Percentiles rank a stretch among this genome's conserved stretches.
Evolutionary conservation across 2,329 filamentous ascomycete genomes (phyloP).

Genomic region (Chaetomium sp.): DNA sequence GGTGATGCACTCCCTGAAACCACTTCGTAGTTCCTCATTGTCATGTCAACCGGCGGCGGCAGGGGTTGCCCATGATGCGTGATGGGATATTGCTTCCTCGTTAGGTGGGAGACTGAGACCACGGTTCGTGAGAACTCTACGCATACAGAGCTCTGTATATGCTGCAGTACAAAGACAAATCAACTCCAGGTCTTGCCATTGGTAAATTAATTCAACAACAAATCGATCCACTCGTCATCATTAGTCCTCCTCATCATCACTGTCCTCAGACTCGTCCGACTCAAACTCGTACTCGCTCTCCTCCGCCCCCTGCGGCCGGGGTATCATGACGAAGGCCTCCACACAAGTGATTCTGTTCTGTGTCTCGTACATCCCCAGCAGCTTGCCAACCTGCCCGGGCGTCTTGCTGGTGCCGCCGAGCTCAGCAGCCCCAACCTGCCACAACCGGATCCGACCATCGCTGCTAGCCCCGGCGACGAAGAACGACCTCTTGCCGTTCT

Average conservation of each 20-base stretch:
- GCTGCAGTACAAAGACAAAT: background rate
- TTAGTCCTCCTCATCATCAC: constrained; percentile 30
- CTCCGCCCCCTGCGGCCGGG: constrained; percentile 61
- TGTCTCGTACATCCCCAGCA: constrained; percentile 80
- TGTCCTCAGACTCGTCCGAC: constrained; percentile 42
- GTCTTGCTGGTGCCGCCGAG: constrained; percentile 39
- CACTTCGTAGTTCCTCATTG: background rate
- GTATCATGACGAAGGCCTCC: constrained; percentile 81
- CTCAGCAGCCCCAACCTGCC: constrained; percentile 58
- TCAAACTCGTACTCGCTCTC: constrained; percentile 58
- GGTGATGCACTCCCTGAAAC: background rate
- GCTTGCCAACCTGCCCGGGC: constrained; percentile 55
- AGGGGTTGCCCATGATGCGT: background rate
- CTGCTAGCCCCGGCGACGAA: constrained; percentile 77
- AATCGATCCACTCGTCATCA: background rate
- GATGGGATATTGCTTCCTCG: background rate
- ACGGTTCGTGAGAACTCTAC: background rate
- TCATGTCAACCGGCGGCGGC: background rate
- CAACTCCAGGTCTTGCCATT: background rate
- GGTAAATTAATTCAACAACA: background rate
- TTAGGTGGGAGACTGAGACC: background rate
- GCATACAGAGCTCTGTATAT: no score
- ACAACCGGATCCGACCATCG: constrained; percentile 81
- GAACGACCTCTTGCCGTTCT: constrained; percentile 47
- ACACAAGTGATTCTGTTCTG: constrained; percentile 88